Percentiles rank a stretch among this genome's conserved stretches.
These are phyloP conservation scores for Psilocybe mexicana DNA, from an alignment of 1,284 basidiomycete genomes.

Conservation along the genomic window DNA sequence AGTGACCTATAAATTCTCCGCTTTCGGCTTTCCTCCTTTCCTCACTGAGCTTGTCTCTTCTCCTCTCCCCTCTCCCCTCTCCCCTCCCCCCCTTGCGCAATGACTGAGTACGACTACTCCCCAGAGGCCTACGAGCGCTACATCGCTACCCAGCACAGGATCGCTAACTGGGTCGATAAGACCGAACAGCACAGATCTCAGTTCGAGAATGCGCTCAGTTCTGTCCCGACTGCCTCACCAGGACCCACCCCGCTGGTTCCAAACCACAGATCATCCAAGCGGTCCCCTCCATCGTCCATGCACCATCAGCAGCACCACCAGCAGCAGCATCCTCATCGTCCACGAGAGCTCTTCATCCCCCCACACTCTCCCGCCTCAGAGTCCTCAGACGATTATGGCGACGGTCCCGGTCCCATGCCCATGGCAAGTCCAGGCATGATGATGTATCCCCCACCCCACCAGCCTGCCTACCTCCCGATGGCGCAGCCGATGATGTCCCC, in stretches of 20 bases:
- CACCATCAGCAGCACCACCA: slow-evolving; percentile 5
- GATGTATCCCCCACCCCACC: slow-evolving; percentile 15
- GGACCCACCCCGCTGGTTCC: background rate
- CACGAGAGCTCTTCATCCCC: slow-evolving; percentile 17
- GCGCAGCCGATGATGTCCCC: slow-evolving; percentile 20
- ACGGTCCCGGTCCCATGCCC: slow-evolving; percentile 26
- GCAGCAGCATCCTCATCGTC: slow-evolving; percentile 10
- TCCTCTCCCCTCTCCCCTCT: background rate
- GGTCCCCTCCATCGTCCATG: slow-evolving; percentile 10
- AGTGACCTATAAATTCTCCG: slow-evolving; percentile 7
- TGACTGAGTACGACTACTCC: slow-evolving; percentile 36
- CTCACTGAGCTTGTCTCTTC: slow-evolving; percentile 6
- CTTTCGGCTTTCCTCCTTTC: background rate
- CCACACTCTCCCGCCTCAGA: slow-evolving; percentile 19
- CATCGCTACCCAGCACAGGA: slow-evolving; percentile 30
- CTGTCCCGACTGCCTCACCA: background rate
- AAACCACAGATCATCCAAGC: slow-evolving; percentile 12
- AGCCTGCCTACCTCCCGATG: slow-evolving; percentile 13
- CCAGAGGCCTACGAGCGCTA: slow-evolving; percentile 32
- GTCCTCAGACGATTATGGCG: slow-evolving; percentile 20
- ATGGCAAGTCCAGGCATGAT: slow-evolving; percentile 15
- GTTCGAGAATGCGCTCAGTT: slow-evolving; percentile 22
- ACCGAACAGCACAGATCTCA: slow-evolving; percentile 28
- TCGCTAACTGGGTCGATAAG: slow-evolving; percentile 31
- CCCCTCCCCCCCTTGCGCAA: slow-evolving; percentile 4